phyloP scores from a whole-genome alignment of 129 eudicot genomes.

The Heracleum sosnowskyi region DNA sequence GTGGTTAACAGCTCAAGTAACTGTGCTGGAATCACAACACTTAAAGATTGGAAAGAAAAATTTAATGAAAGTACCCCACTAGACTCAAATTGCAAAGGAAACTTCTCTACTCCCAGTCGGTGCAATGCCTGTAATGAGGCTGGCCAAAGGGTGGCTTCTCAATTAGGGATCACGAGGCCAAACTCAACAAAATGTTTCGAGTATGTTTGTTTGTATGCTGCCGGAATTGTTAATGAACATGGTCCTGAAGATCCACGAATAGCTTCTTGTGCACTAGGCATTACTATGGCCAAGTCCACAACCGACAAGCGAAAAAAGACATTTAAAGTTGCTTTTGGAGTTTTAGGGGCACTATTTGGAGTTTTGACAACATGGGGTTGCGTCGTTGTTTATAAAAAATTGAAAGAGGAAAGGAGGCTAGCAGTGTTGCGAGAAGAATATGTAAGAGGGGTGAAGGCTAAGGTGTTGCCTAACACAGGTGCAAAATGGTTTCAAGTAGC shows the following conservation, averaged over 20 bases:
- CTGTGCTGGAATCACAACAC: slow-evolving; percentile 41
- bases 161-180: slow-evolving; percentile 19
- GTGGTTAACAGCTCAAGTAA: slow-evolving; percentile 25
- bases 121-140: slow-evolving; percentile 53
- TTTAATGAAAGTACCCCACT: slow-evolving; percentile 17
- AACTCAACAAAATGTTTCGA: slow-evolving; percentile 57
- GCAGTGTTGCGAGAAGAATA: slow-evolving; percentile 28
- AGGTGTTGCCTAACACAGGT: slow-evolving; percentile 52
- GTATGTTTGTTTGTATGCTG: slow-evolving; percentile 51
- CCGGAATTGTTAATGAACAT: slow-evolving; percentile 43
- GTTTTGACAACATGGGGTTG: slow-evolving; percentile 16
- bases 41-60: slow-evolving; percentile 36
- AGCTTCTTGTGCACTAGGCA: slow-evolving; percentile 43
- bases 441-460: slow-evolving; percentile 33
- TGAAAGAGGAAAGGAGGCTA: slow-evolving; percentile 25
- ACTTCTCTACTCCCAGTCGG: slow-evolving; percentile 25
- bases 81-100: slow-evolving; percentile 38
- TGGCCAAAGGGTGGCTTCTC: slow-evolving; percentile 32
- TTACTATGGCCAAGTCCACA: slow-evolving; percentile 22
- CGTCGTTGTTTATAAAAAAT: slow-evolving; percentile 18
- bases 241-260: slow-evolving; percentile 49
- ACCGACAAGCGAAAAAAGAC: background rate
- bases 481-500: slow-evolving; percentile 51
- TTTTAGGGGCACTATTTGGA: slow-evolving; percentile 41
- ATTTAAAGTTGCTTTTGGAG: slow-evolving; percentile 25